These are phyloP conservation scores for Phylloporus sp. DNA, from an alignment of 768 basidiomycete genomes.

Conservation along the genomic window DNA sequence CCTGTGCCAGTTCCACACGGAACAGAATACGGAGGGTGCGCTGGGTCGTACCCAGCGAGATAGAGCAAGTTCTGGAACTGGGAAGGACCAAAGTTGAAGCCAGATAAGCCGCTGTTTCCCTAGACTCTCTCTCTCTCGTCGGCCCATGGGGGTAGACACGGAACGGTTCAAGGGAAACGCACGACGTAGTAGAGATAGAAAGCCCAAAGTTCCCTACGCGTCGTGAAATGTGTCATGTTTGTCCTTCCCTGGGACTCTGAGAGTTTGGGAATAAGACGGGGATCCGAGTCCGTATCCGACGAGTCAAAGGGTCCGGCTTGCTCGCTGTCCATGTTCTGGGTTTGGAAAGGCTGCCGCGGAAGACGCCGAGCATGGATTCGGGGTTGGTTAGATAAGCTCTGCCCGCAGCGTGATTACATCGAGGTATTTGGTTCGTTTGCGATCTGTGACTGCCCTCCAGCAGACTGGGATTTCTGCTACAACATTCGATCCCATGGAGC, in stretches of 20 bases:
- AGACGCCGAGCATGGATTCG: too few species aligned
- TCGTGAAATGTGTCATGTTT: slow-evolving; percentile 31
- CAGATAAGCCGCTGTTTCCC: slow-evolving; percentile 66
- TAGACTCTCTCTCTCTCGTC: too few species aligned
- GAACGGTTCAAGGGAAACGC: slow-evolving; percentile 8
- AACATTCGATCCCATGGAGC: too few species aligned
- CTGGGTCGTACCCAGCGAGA: slow-evolving; percentile 68
- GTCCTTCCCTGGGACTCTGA: not conserved
- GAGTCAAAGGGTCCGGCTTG: too few species aligned
- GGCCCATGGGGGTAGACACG: too few species aligned
- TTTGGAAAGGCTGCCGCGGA: too few species aligned
- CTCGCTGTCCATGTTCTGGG: too few species aligned
- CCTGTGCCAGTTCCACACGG: slow-evolving; percentile 45
- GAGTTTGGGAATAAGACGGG: not conserved
- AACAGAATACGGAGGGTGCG: slow-evolving; percentile 46
- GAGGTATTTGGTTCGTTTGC: too few species aligned
- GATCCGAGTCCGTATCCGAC: not conserved
- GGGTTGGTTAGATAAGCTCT: too few species aligned
- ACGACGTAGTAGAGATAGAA: slow-evolving; percentile 57
- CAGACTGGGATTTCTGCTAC: too few species aligned
- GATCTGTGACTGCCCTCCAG: too few species aligned
- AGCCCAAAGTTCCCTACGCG: slow-evolving; percentile 49
- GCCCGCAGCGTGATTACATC: too few species aligned
- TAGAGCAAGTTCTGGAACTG: slow-evolving; percentile 73
- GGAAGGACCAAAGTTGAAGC: slow-evolving; percentile 68